A percentile compares a stretch with the other conserved stretches of the same genome.
These are phyloP conservation scores for Alternaria arborescens DNA, from an alignment of 2,329 filamentous ascomycete genomes.

Conservation along the genomic window DNA sequence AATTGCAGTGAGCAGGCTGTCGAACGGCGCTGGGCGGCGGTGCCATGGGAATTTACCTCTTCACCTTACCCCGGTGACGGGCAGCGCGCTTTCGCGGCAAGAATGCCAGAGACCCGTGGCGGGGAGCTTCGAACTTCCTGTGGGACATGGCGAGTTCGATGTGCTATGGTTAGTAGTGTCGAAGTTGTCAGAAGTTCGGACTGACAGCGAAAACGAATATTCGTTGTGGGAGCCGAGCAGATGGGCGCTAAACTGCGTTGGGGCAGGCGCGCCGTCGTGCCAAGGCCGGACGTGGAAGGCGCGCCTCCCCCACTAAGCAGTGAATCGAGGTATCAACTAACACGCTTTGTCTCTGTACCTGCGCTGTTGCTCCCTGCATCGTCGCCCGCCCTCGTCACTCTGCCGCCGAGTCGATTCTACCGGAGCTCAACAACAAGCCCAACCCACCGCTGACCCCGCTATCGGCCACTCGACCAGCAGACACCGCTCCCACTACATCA, in stretches of 20 bases:
- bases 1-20: constrained; percentile 36
- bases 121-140: constrained; percentile 84
- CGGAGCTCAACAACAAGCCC: constrained; percentile 14
- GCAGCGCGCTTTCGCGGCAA: constrained; percentile 81
- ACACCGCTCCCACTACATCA: constrained; percentile 41
- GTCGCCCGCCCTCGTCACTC: constrained; percentile 29
- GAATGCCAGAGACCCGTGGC: constrained; percentile 79
- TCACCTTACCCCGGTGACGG: constrained; percentile 96
- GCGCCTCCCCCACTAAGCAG: constrained; percentile 15
- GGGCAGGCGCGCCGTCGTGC: constrained; percentile 1
- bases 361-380: constrained; percentile 36
- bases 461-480: constrained; percentile 32
- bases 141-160: constrained; percentile 60
- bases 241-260: constrained; percentile 6
- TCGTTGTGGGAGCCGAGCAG: constrained; percentile 20
- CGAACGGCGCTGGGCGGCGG: constrained; percentile 23
- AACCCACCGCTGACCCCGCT: constrained; percentile 25
- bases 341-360: constrained; percentile 35
- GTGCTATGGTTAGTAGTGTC: constrained; percentile 49
- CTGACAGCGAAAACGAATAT: constrained; percentile 15
- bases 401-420: constrained; percentile 30
- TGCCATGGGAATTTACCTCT: constrained; percentile 79
- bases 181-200: constrained; percentile 36
- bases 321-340: constrained; percentile 31
- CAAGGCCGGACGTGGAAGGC: background rate